These are phyloP conservation scores for Asclepias syriaca DNA, from an alignment of 257 asterid species.

Conservation along the genomic window DNA sequence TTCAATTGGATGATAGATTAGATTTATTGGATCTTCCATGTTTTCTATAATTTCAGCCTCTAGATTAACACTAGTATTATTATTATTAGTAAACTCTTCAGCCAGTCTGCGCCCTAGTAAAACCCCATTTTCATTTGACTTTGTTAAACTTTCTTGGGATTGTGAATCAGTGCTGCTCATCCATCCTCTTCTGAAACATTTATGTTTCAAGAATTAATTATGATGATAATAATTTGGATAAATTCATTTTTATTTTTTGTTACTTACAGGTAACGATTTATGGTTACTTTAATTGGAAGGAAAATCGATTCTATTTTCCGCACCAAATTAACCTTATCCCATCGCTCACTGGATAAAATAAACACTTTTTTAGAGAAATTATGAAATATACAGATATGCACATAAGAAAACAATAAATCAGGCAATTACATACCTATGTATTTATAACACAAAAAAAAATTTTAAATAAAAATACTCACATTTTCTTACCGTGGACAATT, in stretches of 20 bases:
- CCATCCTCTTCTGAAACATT: slow-evolving; percentile 42
- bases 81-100: slow-evolving; percentile 29
- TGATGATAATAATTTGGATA: not conserved
- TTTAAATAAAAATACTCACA: slow-evolving; percentile 1
- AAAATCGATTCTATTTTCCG: slow-evolving; percentile 32
- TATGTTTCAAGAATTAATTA: slow-evolving; percentile 14
- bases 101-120: slow-evolving; percentile 44
- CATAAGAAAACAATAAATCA: not conserved
- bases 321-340: slow-evolving; percentile 30
- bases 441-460: too few relatives aligned
- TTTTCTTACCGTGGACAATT: slow-evolving; percentile 60
- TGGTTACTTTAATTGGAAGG: slow-evolving; percentile 30
- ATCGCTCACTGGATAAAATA: slow-evolving; percentile 33
- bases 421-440: not conserved
- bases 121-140: slow-evolving; percentile 22
- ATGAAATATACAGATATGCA: not conserved
- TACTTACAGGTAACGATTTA: slow-evolving; percentile 26
- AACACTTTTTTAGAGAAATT: too few relatives aligned
- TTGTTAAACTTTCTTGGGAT: slow-evolving; percentile 30
- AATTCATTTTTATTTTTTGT: too few relatives aligned
- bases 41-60: slow-evolving; percentile 47
- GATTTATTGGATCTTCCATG: slow-evolving; percentile 20
- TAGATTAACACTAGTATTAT: slow-evolving; percentile 28
- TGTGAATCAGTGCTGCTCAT: slow-evolving; percentile 26
- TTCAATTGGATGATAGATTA: slow-evolving; percentile 44